Conservation (phyloP, 257 asterid genomes). For the Capsicum pubescens region DNA sequence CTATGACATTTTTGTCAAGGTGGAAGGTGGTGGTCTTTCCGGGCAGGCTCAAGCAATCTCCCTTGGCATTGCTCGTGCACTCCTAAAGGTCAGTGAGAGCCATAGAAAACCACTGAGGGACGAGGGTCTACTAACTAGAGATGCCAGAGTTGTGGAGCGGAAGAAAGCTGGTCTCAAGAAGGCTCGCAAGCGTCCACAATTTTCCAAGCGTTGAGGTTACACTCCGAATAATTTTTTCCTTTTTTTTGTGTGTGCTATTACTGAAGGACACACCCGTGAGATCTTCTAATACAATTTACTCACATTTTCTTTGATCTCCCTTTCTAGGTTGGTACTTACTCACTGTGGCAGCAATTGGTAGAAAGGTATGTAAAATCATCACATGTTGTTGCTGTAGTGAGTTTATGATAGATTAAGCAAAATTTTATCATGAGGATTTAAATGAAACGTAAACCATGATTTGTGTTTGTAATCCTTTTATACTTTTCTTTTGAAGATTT, state of each 20-base stretch:
- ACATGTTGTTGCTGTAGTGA: not conserved
- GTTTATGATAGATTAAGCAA: not conserved
- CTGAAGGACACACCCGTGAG: not conserved
- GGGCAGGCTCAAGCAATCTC: constrained; percentile 97
- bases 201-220: constrained; percentile 88
- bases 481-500: not conserved
- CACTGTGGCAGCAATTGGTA: not conserved
- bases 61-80: constrained; percentile 94
- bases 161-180: constrained; percentile 89
- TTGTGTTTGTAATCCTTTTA: constrained; percentile 1
- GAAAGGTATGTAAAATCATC: not conserved
- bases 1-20: constrained; percentile 91
- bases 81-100: constrained; percentile 85
- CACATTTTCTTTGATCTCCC: not conserved
- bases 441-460: not conserved
- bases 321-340: not conserved
- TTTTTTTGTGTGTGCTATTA: not conserved
- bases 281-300: constrained; percentile 17
- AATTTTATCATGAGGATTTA: not conserved
- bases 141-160: constrained; percentile 92
- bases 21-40: constrained; percentile 92
- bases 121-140: constrained; percentile 94
- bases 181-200: constrained; percentile 97
- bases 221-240: not conserved
- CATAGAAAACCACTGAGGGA: constrained; percentile 79